Evolutionary conservation across 768 basidiomycete genomes (phyloP).

Genomic region (Chalciporus pseudorubinellus): DNA sequence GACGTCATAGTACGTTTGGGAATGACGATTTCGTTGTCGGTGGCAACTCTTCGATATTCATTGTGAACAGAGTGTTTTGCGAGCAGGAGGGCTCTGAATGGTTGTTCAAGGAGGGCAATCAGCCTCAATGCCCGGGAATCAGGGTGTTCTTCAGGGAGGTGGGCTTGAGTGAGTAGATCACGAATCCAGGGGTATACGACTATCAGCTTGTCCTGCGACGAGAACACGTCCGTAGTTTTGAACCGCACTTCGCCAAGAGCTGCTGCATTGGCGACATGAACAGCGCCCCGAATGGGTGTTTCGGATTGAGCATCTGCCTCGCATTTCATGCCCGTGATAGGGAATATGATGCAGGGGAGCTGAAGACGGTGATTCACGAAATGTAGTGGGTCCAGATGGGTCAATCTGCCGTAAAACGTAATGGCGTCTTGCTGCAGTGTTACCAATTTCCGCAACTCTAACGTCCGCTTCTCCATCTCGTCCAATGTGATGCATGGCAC

Average conservation of each 20-base stretch:
- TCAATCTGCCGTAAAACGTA: background rate
- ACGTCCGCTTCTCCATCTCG: no score
- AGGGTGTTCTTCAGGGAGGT: background rate
- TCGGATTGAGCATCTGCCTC: background rate
- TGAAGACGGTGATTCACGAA: slow-evolving; percentile 7
- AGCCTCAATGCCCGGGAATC: background rate
- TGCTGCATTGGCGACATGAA: background rate
- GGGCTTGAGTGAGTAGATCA: background rate
- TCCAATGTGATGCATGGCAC: no score
- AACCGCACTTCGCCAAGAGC: background rate
- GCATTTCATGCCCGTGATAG: background rate
- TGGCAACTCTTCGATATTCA: background rate
- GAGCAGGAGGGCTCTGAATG: background rate
- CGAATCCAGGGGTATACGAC: background rate
- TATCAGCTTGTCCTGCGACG: background rate
- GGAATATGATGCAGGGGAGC: slow-evolving; percentile 14
- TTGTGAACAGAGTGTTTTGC: background rate
- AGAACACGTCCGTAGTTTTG: background rate
- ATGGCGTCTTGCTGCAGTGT: background rate
- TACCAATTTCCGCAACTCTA: no score
- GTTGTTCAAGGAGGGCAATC: slow-evolving; percentile 1
- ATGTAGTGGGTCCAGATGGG: background rate
- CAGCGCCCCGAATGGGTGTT: background rate
- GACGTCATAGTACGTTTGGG: background rate
- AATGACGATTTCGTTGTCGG: background rate